Evolutionary conservation across 306 rosid genomes (phyloP).

Genomic region (Glycine latifolia): DNA sequence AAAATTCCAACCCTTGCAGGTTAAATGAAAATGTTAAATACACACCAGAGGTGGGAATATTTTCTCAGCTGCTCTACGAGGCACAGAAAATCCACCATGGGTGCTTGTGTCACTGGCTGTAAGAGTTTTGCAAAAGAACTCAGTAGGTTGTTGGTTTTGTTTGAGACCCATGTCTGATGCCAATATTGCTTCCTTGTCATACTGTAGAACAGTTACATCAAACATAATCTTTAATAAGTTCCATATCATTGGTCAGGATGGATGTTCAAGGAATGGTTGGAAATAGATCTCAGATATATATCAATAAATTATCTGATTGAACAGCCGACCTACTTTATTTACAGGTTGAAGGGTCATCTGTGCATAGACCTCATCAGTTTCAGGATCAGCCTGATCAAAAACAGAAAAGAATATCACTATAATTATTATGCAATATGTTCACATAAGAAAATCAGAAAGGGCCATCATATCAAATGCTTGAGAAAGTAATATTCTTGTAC

Average conservation of each 20-base stretch:
- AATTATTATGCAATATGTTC: conserved; percentile 7
- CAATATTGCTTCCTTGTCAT: conserved; percentile 87
- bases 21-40: conserved; percentile 27
- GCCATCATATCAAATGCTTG: conserved; percentile 16
- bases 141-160: conserved; percentile 92
- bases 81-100: conserved; percentile 99
- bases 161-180: conserved; percentile 97
- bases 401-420: conserved; percentile 30
- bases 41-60: conserved; percentile 91
- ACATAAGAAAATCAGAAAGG: conserved; percentile 17
- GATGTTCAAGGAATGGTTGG: conserved; percentile 33
- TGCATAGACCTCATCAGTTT: conserved; percentile 96
- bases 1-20: conserved; percentile 16
- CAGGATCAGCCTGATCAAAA: conserved; percentile 85
- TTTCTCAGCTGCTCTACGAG: conserved; percentile 99
- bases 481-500: conserved; percentile 8
- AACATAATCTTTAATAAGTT: conserved; percentile 41
- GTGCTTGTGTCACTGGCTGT: conserved; percentile 99
- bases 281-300: conserved; percentile 28
- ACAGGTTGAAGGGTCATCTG: conserved; percentile 99
- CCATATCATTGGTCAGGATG: conserved; percentile 24
- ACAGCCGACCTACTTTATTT: conserved; percentile 88
- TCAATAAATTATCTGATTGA: conserved; percentile 48
- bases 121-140: conserved; percentile 96
- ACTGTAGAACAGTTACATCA: conserved; percentile 51